Conservation (phyloP, 2,329 filamentous ascomycete species). For the Gremmenia infestans region DNA sequence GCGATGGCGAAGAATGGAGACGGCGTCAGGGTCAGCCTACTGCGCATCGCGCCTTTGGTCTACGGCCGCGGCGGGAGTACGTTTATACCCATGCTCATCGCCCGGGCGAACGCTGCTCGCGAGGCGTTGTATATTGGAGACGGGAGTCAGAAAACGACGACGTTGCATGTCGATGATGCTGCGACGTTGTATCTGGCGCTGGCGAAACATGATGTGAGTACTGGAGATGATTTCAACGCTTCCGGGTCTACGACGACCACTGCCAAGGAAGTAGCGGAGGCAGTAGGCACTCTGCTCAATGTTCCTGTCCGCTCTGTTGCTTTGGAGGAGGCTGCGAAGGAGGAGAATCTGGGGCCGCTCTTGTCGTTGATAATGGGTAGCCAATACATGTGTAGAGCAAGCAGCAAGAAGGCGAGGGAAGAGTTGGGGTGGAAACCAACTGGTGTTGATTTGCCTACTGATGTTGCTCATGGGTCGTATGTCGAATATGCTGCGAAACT, state of each 20-base stretch:
- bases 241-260: neutral
- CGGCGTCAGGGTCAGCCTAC: slow-evolving; percentile 33
- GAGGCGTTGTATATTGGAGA: neutral
- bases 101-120: neutral
- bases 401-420: neutral
- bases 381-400: too few relatives aligned
- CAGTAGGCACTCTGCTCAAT: slow-evolving; percentile 6
- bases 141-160: neutral
- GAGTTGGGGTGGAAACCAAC: slow-evolving; percentile 9
- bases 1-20: slow-evolving; percentile 26
- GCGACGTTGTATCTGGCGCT: neutral
- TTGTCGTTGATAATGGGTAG: too few relatives aligned
- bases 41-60: slow-evolving; percentile 40
- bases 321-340: neutral
- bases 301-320: neutral
- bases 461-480: slow-evolving; percentile 9
- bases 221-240: neutral
- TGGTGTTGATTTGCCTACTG: slow-evolving; percentile 3
- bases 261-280: slow-evolving; percentile 4
- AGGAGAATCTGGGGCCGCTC: too few relatives aligned
- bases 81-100: slow-evolving; percentile 27
- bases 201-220: neutral
- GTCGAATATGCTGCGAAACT: neutral
- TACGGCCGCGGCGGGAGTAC: slow-evolving; percentile 37
- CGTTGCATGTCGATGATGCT: neutral